Evolutionary conservation across 2,329 filamentous ascomycete genomes (phyloP).

Genomic region (Pseudohalonectria lignicola): DNA sequence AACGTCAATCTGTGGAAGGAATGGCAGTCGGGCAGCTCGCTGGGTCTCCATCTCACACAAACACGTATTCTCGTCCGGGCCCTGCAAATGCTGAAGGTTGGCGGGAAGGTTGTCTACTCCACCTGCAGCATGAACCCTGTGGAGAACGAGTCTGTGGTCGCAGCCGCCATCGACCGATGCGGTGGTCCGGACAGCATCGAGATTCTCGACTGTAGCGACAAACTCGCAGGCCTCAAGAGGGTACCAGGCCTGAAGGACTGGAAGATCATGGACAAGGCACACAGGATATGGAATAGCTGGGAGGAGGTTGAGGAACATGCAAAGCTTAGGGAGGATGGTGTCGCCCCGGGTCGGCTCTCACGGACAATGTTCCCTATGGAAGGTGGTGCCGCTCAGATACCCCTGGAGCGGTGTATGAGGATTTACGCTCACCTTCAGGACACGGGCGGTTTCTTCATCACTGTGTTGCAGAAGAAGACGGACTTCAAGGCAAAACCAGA

Average conservation of each 20-base stretch:
- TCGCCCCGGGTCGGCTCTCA: constrained; percentile 55
- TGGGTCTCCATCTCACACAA: constrained; percentile 82
- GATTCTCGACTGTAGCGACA: constrained; percentile 71
- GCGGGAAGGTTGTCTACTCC: constrained; percentile 90
- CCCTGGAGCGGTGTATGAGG: constrained; percentile 82
- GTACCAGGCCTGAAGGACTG: constrained; percentile 67
- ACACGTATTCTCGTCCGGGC: constrained; percentile 82
- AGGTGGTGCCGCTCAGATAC: constrained; percentile 48
- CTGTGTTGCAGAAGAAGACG: constrained; percentile 80
- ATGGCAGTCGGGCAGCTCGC: constrained; percentile 78
- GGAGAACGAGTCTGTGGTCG: constrained; percentile 89
- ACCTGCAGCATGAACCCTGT: constrained; percentile 99
- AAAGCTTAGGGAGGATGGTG: constrained; percentile 41
- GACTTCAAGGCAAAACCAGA: constrained; percentile 75
- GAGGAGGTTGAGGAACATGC: constrained; percentile 65
- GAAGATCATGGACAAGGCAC: constrained; percentile 84
- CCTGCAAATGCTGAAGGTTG: constrained; percentile 90
- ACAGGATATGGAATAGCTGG: constrained; percentile 71
- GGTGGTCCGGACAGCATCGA: constrained; percentile 73
- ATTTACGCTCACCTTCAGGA: constrained; percentile 94
- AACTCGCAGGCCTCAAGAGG: constrained; percentile 67
- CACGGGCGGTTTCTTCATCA: constrained; percentile 96
- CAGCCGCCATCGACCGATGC: constrained; percentile 79
- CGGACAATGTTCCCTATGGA: constrained; percentile 63
- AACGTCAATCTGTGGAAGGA: constrained; percentile 92